Percentiles rank a stretch among this genome's conserved stretches.
phyloP scores from a whole-genome alignment of 768 basidiomycete genomes.

The Kwoniella bestiolae region DNA sequence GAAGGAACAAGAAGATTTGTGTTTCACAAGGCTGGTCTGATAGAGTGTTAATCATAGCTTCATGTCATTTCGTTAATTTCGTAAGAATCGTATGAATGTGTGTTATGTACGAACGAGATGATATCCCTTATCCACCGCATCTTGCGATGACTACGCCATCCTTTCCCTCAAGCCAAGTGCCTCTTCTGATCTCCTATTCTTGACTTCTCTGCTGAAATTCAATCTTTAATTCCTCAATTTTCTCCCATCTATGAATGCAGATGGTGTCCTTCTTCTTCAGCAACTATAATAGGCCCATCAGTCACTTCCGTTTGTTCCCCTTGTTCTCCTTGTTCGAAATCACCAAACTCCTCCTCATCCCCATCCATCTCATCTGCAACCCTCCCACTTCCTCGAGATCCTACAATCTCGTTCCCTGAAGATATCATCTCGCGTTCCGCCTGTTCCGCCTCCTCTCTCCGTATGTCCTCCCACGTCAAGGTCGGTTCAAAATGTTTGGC shows the following conservation, averaged over 20 bases:
- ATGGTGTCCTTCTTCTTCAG: neutral
- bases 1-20: no score
- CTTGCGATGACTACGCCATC: neutral
- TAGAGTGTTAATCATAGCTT: neutral
- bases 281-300: neutral
- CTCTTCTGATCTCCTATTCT: no score
- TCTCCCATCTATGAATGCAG: no score
- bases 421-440: slow-evolving; percentile 16
- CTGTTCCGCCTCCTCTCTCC: slow-evolving; percentile 26
- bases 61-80: slow-evolving; percentile 2
- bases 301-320: neutral
- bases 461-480: slow-evolving; percentile 18
- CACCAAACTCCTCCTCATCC: slow-evolving; percentile 18
- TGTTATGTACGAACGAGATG: neutral
- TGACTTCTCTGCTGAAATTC: no score
- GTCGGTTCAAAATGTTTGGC: slow-evolving; percentile 20
- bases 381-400: slow-evolving; percentile 5
- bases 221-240: no score
- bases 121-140: neutral
- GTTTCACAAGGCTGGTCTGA: no score
- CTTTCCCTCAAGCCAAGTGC: no score
- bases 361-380: neutral
- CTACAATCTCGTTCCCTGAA: neutral
- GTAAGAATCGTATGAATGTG: neutral
- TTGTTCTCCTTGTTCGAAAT: slow-evolving; percentile 4